Percentiles rank a stretch among this genome's conserved stretches.
phyloP scores from a whole-genome alignment of 2,329 filamentous ascomycete genomes.

The Hypocreales sp. region DNA sequence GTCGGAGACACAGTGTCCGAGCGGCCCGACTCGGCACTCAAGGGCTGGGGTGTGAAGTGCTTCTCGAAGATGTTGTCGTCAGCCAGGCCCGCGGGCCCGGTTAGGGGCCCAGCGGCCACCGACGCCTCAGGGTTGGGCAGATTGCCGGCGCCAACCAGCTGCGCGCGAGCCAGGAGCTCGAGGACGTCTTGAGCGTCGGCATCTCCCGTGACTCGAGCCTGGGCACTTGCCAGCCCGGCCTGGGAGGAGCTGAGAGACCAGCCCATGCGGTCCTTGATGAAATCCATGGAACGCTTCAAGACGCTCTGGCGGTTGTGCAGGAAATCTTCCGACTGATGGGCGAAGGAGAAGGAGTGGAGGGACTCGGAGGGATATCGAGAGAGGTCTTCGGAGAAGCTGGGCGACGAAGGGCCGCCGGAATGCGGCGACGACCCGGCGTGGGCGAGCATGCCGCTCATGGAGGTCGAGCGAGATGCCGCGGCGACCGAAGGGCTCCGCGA shows the following conservation, averaged over 20 bases:
- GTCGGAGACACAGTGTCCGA: conserved; percentile 19
- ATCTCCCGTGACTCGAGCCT: conserved; percentile 70
- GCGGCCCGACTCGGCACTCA: conserved; percentile 31
- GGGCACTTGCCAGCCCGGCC: conserved; percentile 64
- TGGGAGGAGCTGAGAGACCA: conserved; percentile 54
- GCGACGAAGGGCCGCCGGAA: conserved; percentile 51
- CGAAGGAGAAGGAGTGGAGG: conserved; percentile 94
- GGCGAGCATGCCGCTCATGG: conserved; percentile 52
- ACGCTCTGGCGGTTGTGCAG: conserved; percentile 87
- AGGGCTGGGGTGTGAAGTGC: conserved; percentile 47
- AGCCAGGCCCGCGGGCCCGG: conserved; percentile 60
- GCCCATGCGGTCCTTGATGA: conserved; percentile 84
- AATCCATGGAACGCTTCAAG: conserved; percentile 84
- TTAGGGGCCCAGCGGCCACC: conserved; percentile 45
- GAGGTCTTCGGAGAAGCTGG: conserved; percentile 74
- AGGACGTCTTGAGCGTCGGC: conserved; percentile 81
- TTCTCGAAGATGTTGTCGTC: conserved; percentile 74
- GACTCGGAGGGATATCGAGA: conserved; percentile 90
- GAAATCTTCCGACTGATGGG: conserved; percentile 84
- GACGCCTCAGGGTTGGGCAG: conserved; percentile 31
- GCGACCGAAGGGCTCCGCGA: conserved; percentile 43
- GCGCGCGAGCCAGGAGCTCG: conserved; percentile 69
- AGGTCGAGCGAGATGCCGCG: conserved; percentile 49
- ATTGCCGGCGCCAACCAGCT: conserved; percentile 57
- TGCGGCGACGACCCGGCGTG: conserved; percentile 37